Percentiles rank a stretch among this genome's conserved stretches.
Conservation (phyloP, 176 grass and related monocot genomes). For the Cymbopogon citratus region DNA sequence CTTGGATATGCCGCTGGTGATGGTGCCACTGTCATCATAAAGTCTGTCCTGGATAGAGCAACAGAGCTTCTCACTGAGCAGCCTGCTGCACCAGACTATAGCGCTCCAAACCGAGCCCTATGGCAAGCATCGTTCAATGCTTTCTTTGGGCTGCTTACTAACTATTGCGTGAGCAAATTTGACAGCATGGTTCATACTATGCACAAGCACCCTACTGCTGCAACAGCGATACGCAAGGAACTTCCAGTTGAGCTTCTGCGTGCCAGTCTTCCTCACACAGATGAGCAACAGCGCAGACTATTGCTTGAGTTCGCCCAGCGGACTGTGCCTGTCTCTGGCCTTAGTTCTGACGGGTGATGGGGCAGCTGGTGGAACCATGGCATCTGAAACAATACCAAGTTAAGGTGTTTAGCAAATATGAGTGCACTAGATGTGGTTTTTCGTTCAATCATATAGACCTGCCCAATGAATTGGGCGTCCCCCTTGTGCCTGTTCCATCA, state of each 20-base stretch:
- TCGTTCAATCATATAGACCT: neutral
- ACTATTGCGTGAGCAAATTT: conserved; percentile 70
- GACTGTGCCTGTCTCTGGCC: conserved; percentile 29
- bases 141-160: conserved; percentile 59
- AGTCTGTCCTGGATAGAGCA: conserved; percentile 61
- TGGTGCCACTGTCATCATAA: conserved; percentile 66
- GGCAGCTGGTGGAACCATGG: conserved; percentile 26
- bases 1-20: conserved; percentile 57
- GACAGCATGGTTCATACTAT: conserved; percentile 49
- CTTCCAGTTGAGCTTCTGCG: conserved; percentile 73
- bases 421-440: neutral
- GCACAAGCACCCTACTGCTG: conserved; percentile 25
- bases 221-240: conserved; percentile 54
- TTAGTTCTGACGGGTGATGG: conserved; percentile 29
- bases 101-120: conserved; percentile 37
- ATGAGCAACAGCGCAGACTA: conserved; percentile 64
- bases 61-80: conserved; percentile 56
- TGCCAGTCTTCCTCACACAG: conserved; percentile 85
- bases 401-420: conserved; percentile 5
- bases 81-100: conserved; percentile 33
- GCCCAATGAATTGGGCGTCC: neutral
- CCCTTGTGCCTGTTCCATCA: too few species aligned
- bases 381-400: conserved; percentile 35
- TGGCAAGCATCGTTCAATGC: conserved; percentile 86
- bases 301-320: conserved; percentile 69